A percentile compares a stretch with the other conserved stretches of the same genome.
These are phyloP conservation scores for Coemansia sp. DNA, from an alignment of 192 early-diverging fungal genomes.

Conservation along the genomic window DNA sequence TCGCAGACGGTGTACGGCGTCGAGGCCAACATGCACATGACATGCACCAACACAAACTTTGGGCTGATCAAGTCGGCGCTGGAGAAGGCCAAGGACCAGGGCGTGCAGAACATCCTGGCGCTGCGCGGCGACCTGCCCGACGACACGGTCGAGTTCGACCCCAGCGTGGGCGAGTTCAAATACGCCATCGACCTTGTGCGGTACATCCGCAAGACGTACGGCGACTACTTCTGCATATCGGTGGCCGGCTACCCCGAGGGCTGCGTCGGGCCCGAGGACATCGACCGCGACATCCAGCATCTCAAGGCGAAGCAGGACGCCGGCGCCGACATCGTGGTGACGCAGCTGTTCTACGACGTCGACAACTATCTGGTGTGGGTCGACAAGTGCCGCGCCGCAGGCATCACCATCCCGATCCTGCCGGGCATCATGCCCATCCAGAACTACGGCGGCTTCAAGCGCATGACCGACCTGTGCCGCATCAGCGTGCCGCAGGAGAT, in stretches of 20 bases:
- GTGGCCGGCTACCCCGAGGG: constrained; percentile 98
- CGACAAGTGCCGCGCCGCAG: constrained; percentile 66
- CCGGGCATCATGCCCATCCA: constrained; percentile 98
- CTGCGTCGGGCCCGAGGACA: constrained; percentile 71
- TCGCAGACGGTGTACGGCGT: constrained; percentile 92
- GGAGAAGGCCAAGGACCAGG: constrained; percentile 82
- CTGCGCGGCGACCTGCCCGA: constrained; percentile 92
- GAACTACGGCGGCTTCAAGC: constrained; percentile 86
- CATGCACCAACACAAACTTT: constrained; percentile 95
- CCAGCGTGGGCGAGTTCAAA: constrained; percentile 81
- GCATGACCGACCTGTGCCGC: constrained; percentile 85
- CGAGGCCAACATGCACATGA: constrained; percentile 97
- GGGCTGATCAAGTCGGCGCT: constrained; percentile 85
- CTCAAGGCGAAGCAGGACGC: constrained; percentile 89
- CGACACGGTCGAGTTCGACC: constrained; percentile 75
- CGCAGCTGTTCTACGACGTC: constrained; percentile 94
- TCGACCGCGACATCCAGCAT: constrained; percentile 72
- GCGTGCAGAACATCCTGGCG: constrained; percentile 96
- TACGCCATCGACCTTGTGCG: constrained; percentile 86
- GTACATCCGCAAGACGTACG: constrained; percentile 86
- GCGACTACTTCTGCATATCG: constrained; percentile 93
- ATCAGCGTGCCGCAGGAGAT: constrained; percentile 85
- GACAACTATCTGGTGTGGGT: constrained; percentile 83
- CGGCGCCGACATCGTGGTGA: constrained; percentile 90
- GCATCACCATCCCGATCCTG: constrained; percentile 80